These are phyloP conservation scores for Neurospora pannonica DNA, from an alignment of 495 filamentous ascomycete genomes.

Conservation along the genomic window DNA sequence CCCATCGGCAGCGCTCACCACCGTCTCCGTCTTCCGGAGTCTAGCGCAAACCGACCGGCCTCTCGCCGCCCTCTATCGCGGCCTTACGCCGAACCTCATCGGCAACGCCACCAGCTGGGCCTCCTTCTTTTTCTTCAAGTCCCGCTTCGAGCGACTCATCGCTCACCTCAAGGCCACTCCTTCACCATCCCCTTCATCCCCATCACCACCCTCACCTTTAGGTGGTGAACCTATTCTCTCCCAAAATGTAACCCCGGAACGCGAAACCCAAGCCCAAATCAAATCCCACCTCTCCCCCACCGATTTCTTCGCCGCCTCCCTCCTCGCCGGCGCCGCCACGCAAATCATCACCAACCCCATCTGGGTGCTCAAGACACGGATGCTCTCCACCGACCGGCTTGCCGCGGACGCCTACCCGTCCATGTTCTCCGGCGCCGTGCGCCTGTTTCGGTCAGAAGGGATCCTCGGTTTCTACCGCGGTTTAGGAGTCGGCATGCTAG, in stretches of 20 bases:
- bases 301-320: conserved; percentile 80
- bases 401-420: conserved; percentile 74
- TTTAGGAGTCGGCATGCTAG: conserved; percentile 70
- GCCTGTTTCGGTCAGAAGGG: conserved; percentile 61
- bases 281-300: conserved; percentile 43
- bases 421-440: conserved; percentile 55
- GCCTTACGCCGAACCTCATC: conserved; percentile 78
- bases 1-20: conserved; percentile 24
- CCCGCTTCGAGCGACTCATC: conserved; percentile 33
- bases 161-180: conserved; percentile 11
- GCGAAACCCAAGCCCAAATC: not conserved
- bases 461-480: conserved; percentile 74
- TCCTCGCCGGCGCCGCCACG: conserved; percentile 62
- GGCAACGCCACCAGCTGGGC: conserved; percentile 89
- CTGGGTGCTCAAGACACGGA: conserved; percentile 97
- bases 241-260: not conserved
- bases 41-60: conserved; percentile 34
- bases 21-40: conserved; percentile 33
- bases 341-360: conserved; percentile 86
- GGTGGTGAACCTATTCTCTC: not conserved
- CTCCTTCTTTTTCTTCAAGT: conserved; percentile 72
- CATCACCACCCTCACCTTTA: not conserved
- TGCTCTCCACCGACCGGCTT: conserved; percentile 71
- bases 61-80: conserved; percentile 69
- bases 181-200: not conserved